Base-by-base conservation (phyloP, 1,139 yeast species). In the Sporopachydermia cereana region DNA sequence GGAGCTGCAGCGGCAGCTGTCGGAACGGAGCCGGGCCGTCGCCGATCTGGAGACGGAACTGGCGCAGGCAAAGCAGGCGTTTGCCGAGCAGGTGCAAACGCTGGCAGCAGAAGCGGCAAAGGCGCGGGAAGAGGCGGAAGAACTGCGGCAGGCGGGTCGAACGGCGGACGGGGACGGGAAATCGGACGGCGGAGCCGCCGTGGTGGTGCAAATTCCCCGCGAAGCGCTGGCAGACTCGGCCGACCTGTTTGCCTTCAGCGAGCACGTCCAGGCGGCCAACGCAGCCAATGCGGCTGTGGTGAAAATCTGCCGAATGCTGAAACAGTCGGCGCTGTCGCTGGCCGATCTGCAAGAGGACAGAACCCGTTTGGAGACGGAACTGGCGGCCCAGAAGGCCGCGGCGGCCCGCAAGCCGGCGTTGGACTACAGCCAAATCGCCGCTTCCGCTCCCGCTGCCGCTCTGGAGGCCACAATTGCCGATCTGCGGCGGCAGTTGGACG, bases 1-100 rank as follows among this genome's bases (percentile, higher is more conserved):
- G 44, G 62, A 62, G 41, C 46, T 61, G 16, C 65, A 62, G 45
- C 67, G 62, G 47, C 60, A 54, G 43, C 46, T 63, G 20, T 49
- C 59, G 1, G 65, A 62, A 41, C 29, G 17, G 34, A 41, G 17
- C 5, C 9, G 20, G 16, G 20, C 36, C 5, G 29, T 41, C 55
- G 56, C 22, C 17, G 39, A 34, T 16, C n/a, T 34, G 9, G 39
- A 34, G 22, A 25, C 12, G 7, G 14, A 25, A 25, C 14, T 25
- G 14, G 29, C 29, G 29, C 29, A 25, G 29, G 29, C 7, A 14
- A 14, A 7, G 29, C 29, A 25, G 29, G 12, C 29, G 29, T 7
- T 25, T 7, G 29, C 29, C 12, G 12, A 25, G 29, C 29, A 25
- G 14, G 14, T 25, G 29, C 14, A 25, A 7, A 25, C 29, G 7